Base-by-base conservation (phyloP, 1,284 basidiomycete species). In the Marasmius fiardii region DNA sequence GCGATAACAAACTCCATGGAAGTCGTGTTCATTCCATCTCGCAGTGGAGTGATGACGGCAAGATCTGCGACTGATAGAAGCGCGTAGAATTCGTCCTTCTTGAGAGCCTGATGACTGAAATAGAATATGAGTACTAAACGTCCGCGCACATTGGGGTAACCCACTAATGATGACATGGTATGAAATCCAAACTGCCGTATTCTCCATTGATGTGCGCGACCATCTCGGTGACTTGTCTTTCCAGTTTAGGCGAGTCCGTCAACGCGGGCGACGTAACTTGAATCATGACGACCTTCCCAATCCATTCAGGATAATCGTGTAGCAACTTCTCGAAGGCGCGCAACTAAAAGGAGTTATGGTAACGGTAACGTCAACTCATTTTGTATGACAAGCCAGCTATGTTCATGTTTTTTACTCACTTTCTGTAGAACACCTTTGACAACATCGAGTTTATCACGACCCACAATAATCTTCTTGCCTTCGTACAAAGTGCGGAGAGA, bases 21-120 rank as follows among this genome's bases (percentile, higher is more conserved):
- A 0, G 95, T 98, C 8, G 97, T 98, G 79, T 99, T 98, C 96
- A 99, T 98, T 8, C 96, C 96, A 67, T 99, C 96, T 28, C 96
- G 86, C 6, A 98, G 82, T 0, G 94, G 94, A 0, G 96, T 99
- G 72, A 98, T 97, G 24, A 99, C 88, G 7, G 92, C 95, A 21
- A 99, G 81, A 71, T 98, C 96, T 11, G 96, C 96, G 0, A 95
- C 95, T 26, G 87, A 90, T 20, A 99, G 80, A n/a, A 99, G 81
- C 1, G 94, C 96, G 73, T 98, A 98, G 74, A 98, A 99, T 73
- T 99, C 96, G 72, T 98, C 94, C 70, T 93, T 92, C 69, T 97
- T 96, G 65, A 99, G 89, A 4, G 93, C 89, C 75, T 99, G 96
- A 74, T 99, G 96, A 75, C 92, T 94, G 61, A 2, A 58, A 43